These are phyloP conservation scores for Kwoniella europaea DNA, from an alignment of 768 basidiomycete genomes.

Conservation along the genomic window DNA sequence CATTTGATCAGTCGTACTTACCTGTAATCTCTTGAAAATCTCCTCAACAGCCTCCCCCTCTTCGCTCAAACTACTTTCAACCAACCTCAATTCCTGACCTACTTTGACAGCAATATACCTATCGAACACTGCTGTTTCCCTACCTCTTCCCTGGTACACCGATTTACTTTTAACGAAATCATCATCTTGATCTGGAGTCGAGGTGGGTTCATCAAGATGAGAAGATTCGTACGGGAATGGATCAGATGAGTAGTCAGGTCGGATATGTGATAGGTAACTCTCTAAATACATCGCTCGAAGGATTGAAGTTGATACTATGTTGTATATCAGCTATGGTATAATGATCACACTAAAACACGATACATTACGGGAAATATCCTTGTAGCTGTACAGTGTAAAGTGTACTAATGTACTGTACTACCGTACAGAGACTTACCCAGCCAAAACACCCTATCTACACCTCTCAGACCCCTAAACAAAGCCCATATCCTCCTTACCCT, in stretches of 20 bases:
- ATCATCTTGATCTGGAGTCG: neutral
- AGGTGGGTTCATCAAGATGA: neutral
- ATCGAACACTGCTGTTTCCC: constrained; percentile 50
- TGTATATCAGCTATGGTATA: neutral
- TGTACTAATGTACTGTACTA: too few relatives aligned
- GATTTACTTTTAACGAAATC: neutral
- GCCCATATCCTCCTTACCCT: constrained; percentile 40
- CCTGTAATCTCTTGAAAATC: constrained; percentile 43
- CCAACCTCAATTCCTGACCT: constrained; percentile 39
- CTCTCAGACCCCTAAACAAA: constrained; percentile 39
- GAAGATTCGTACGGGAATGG: constrained; percentile 41
- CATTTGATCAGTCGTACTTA: constrained; percentile 13
- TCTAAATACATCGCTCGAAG: constrained; percentile 32
- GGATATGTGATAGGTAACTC: constrained; percentile 22
- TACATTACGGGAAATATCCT: too few relatives aligned
- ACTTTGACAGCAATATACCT: constrained; percentile 46
- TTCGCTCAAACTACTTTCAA: constrained; percentile 43
- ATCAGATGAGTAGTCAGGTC: constrained; percentile 33
- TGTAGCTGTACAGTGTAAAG: too few relatives aligned
- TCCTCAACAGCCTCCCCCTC: constrained; percentile 38
- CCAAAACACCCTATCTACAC: constrained; percentile 45
- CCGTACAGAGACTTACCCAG: too few relatives aligned
- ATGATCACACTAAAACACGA: too few relatives aligned
- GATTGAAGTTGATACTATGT: constrained; percentile 38
- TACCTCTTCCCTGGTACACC: constrained; percentile 21